These are phyloP conservation scores for Solanum chaucha DNA, from an alignment of 257 asterid species.

Conservation along the genomic window DNA sequence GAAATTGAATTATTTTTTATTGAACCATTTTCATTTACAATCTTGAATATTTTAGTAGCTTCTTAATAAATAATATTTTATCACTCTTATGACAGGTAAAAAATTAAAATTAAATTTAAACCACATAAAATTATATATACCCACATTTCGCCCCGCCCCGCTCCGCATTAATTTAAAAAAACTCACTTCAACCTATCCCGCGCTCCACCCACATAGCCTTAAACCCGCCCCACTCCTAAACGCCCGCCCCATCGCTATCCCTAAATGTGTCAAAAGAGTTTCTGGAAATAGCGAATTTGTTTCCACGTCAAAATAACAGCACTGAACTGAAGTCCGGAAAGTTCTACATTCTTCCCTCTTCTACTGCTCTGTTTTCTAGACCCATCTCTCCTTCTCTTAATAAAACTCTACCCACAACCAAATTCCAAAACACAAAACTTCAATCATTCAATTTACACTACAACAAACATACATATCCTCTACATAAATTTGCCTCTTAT, in stretches of 20 bases:
- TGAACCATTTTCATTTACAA: no score
- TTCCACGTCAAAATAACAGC: not conserved
- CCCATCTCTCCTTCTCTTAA: conserved; percentile 7
- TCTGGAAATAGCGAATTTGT: not conserved
- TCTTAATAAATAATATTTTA: no score
- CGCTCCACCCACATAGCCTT: no score
- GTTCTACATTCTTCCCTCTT: conserved; percentile 34
- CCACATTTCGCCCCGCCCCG: fast-evolving
- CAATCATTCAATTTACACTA: not conserved
- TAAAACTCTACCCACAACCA: not conserved
- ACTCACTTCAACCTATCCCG: no score
- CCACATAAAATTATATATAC: no score
- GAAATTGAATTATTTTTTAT: no score
- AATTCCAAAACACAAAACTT: not conserved
- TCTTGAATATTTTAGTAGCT: no score
- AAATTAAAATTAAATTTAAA: no score
- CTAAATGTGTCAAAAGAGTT: not conserved
- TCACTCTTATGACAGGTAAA: no score
- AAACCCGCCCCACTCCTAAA: no score
- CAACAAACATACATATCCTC: not conserved
- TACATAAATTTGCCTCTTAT: not conserved
- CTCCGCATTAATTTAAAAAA: no score
- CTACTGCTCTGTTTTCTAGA: conserved; percentile 29
- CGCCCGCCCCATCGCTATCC: no score
- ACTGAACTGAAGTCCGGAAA: conserved; percentile 28